phyloP scores from a whole-genome alignment of 2,329 filamentous ascomycete species.

The Colletotrichum brevisporum region DNA sequence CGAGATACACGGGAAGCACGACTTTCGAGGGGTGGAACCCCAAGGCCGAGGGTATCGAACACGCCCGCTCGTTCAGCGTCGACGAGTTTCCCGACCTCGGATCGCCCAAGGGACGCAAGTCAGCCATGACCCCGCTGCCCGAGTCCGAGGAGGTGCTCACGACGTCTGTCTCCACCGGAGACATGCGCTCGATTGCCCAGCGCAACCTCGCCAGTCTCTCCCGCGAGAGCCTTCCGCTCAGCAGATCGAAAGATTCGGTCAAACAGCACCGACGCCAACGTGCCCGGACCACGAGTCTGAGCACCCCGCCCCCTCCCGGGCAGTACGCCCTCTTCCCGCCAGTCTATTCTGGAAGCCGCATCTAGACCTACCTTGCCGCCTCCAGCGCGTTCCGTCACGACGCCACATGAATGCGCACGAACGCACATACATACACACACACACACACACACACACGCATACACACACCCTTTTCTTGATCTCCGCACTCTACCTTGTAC shows the following conservation, averaged over 20 bases:
- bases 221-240: slow-evolving; percentile 47
- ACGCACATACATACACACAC: slow-evolving; percentile 2
- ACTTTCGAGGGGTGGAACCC: slow-evolving; percentile 50
- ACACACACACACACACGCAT: neutral
- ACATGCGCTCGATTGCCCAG: slow-evolving; percentile 30
- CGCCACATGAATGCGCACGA: neutral
- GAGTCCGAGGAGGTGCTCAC: slow-evolving; percentile 35
- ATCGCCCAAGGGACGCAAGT: slow-evolving; percentile 31
- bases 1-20: slow-evolving; percentile 68
- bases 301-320: slow-evolving; percentile 59
- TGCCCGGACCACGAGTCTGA: slow-evolving; percentile 62
- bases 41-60: slow-evolving; percentile 50
- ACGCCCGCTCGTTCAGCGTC: slow-evolving; percentile 45
- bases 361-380: slow-evolving; percentile 43
- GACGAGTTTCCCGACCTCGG: slow-evolving; percentile 43
- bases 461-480: neutral
- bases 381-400: neutral
- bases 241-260: slow-evolving; percentile 49
- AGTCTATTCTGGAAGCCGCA: slow-evolving; percentile 48
- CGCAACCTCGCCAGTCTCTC: slow-evolving; percentile 42
- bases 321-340: slow-evolving; percentile 63
- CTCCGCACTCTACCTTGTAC: neutral
- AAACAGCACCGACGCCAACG: slow-evolving; percentile 54
- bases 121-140: slow-evolving; percentile 36
- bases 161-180: slow-evolving; percentile 31